A percentile compares a stretch with the other conserved stretches of the same genome.
Conservation (phyloP, 352 stramenopile species). For the Globisporangium parvum region DNA sequence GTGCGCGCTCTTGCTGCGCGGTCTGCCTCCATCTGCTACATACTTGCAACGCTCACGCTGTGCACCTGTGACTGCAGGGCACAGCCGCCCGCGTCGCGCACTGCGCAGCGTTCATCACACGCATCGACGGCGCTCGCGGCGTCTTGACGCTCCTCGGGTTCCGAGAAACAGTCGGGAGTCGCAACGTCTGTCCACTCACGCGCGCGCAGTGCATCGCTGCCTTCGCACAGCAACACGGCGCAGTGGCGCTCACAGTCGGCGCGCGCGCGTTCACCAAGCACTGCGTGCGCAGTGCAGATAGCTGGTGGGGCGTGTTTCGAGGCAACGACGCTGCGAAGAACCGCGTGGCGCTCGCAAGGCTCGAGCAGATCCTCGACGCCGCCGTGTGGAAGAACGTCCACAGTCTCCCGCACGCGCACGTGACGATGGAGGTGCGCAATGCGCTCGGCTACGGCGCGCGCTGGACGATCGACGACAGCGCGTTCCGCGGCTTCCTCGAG, state of each 20-base stretch:
- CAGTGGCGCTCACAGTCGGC: conserved; percentile 58
- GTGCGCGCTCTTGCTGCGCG: background rate
- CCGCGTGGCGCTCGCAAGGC: conserved; percentile 33
- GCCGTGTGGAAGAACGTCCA: conserved; percentile 82
- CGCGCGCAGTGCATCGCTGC: conserved; percentile 43
- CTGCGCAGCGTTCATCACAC: conserved; percentile 23
- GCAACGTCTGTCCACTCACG: conserved; percentile 43
- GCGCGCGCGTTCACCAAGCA: conserved; percentile 77
- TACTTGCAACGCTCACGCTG: background rate
- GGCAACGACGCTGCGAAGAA: conserved; percentile 74
- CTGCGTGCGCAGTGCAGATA: conserved; percentile 52
- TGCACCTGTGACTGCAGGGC: background rate
- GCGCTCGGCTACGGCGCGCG: conserved; percentile 62
- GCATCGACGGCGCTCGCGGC: conserved; percentile 46
- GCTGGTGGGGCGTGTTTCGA: conserved; percentile 58
- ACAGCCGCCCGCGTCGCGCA: background rate
- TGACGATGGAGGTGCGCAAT: conserved; percentile 70
- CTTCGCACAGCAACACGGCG: conserved; percentile 36
- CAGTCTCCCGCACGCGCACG: conserved; percentile 56
- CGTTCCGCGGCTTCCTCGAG: conserved; percentile 82
- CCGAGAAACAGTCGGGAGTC: conserved; percentile 53
- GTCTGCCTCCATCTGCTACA: background rate
- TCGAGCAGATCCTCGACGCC: conserved; percentile 43
- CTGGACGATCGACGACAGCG: conserved; percentile 53
- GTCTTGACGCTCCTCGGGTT: conserved; percentile 63